These are phyloP conservation scores for Betula pendula DNA, from an alignment of 306 rosid genomes.

Conservation along the genomic window DNA sequence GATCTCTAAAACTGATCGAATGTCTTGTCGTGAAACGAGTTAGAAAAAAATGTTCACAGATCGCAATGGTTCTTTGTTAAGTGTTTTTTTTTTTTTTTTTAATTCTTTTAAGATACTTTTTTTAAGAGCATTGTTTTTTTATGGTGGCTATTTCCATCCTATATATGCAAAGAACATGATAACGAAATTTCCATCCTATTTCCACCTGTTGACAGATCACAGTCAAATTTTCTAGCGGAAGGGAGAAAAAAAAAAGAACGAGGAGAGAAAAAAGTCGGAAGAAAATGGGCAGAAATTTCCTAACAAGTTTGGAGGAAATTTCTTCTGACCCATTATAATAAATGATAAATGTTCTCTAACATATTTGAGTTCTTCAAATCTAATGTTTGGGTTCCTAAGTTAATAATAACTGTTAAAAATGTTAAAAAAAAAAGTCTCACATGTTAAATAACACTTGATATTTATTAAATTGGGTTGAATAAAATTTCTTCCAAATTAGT, in stretches of 20 bases:
- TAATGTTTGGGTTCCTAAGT: too few species aligned
- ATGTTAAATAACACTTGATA: too few species aligned
- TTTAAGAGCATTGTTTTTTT: background rate
- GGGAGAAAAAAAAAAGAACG: background rate
- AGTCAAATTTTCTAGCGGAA: background rate
- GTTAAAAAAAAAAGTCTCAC: too few species aligned
- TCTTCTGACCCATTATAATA: too few species aligned
- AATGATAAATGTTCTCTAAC: too few species aligned
- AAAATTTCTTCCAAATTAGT: too few species aligned
- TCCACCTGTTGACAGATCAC: background rate
- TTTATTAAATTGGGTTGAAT: too few species aligned
- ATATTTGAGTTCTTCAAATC: too few species aligned
- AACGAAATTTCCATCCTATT: background rate
- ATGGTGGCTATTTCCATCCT: background rate
- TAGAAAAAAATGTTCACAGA: background rate
- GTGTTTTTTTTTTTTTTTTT: background rate
- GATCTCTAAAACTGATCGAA: slow-evolving; percentile 10
- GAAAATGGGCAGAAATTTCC: too few species aligned
- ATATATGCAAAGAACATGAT: background rate
- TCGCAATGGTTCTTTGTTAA: background rate
- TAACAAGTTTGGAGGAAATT: too few species aligned
- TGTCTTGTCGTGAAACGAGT: slow-evolving; percentile 28
- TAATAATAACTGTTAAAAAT: too few species aligned
- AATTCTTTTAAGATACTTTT: background rate
- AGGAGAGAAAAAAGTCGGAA: background rate